Evolutionary conservation across 495 filamentous ascomycete genomes (phyloP), one percentile per base, ranked within the genome.

Genomic region (Daldinia vernicosa): DNA sequence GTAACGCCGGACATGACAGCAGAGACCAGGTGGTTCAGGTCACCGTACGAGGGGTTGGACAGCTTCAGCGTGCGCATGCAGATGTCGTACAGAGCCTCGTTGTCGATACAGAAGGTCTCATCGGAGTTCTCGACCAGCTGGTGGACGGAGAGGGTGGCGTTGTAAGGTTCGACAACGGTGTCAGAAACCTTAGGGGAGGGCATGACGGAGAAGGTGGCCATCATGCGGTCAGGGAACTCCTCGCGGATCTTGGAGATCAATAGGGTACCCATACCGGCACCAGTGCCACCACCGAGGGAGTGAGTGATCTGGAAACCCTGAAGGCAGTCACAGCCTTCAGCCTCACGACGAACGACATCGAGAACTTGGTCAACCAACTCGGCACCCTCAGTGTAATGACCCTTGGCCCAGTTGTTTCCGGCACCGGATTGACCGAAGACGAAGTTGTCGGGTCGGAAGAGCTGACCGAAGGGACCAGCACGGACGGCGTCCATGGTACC

Each of bases 221-320:
- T 99, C 95, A 99, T 99, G 78, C 95, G 94, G 87, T 99, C 95
- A 78, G 95, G 95, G 88, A 99, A 99, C 86, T 99, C 95, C 88
- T 99, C 95, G 82, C 95, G 95, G 82, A 99, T 98, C 92, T 99
- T 99, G 85, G 94, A 98, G 89, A 99, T 98, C 82, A 99, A 83
- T 78, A 99, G 89, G 53, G 95, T 99, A 87, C 95, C 95, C 95
- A 99, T 99, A 92, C 95, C 95, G 80, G 95, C 95, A 91, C 95
- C 95, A 79, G 95, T 99, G 90, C 95, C 95, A 93, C 95, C 95
- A 90, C 95, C 95, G 75, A 98, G 93, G 51, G 95, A 99, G 90
- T 99, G 95, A 79, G 95, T 99, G 86, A 99, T 98, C 89, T 99
- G 95, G 90, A 99, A 99, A 83, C 95, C 95, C 86, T 99, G 95